These are phyloP conservation scores for Aplosporella prunicola DNA, from an alignment of 2,329 filamentous ascomycete species.

Conservation along the genomic window DNA sequence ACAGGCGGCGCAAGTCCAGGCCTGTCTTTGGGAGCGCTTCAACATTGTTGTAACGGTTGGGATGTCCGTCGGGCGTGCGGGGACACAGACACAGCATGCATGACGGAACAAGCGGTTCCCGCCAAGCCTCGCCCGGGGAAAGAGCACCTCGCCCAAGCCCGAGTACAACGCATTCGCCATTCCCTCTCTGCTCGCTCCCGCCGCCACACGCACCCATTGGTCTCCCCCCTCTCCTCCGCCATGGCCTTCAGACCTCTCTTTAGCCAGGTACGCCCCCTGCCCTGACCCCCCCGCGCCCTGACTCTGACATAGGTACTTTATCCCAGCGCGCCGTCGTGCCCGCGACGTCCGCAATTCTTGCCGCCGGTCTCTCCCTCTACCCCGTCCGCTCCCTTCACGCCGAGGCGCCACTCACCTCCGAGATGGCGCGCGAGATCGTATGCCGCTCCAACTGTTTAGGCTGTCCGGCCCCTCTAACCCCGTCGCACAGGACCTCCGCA, in stretches of 20 bases:
- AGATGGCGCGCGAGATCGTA: conserved; percentile 4
- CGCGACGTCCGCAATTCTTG: conserved; percentile 33
- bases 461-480: neutral
- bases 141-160: no score
- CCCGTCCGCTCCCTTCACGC: conserved; percentile 40
- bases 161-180: no score
- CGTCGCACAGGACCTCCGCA: conserved; percentile 25
- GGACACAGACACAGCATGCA: no score
- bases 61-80: no score
- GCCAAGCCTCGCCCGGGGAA: no score
- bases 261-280: conserved; percentile 37
- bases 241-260: conserved; percentile 47
- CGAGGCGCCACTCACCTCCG: conserved; percentile 29
- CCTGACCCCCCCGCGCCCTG: neutral
- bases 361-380: conserved; percentile 37
- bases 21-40: conserved; percentile 32
- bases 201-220: conserved; percentile 12
- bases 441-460: neutral
- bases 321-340: conserved; percentile 41
- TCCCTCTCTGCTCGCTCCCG: conserved; percentile 4
- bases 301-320: no score
- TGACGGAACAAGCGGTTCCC: no score
- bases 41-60: conserved; percentile 25
- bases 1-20: conserved; percentile 57
- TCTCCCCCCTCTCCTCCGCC: conserved; percentile 17